Base-by-base conservation (phyloP, 139 green algal species). In the Closterium sp. region DNA sequence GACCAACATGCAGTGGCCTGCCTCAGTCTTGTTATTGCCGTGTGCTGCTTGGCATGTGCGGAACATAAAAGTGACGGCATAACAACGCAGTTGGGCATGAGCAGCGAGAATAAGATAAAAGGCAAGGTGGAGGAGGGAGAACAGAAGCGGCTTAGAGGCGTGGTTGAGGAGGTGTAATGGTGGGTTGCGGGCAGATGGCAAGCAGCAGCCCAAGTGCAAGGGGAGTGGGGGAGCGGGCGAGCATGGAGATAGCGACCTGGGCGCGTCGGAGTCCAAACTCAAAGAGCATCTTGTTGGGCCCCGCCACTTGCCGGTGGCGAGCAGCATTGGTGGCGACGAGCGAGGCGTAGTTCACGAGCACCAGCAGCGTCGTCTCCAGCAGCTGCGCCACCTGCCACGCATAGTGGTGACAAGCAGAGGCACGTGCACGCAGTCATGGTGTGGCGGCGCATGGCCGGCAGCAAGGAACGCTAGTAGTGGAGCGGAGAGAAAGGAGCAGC, bases 241-340 rank as follows among this genome's bases (percentile, higher is more conserved):
- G 24, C 3, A 85, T 6, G 1, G 32, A 30, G 31, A 85, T 21
- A 31, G 32, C 21, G 27, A 94, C 93, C 88, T 95, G 94, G 31
- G 94, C 94, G 10, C 94, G 90, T 4, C 94, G 85, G 1, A 96
- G 88, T 4, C 94, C 94, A 86, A 96, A 96, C 50, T 96, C 94
- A 13, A 96, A 34, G n/a, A 96, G 91, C 70, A 85, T 70, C 42
- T 94, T 95, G n/a, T 92, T 70, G 22, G 88, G 85, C 6, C 94
- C 94, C 3, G 90, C 90, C 17, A 92, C 91, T 10, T 88, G 89
- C 9, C 94, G 90, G 91, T 95, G 86, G 27, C 94, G 89, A 0
- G 92, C 94, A 22, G 94, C 94, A 30, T 96, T 96, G 31, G 94
- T 96, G 24, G 94, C 94, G 9, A 96, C 92, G 31, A 96, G 92